Base-by-base conservation (phyloP, 345 rosid species). In the Toxicodendron radicans region DNA sequence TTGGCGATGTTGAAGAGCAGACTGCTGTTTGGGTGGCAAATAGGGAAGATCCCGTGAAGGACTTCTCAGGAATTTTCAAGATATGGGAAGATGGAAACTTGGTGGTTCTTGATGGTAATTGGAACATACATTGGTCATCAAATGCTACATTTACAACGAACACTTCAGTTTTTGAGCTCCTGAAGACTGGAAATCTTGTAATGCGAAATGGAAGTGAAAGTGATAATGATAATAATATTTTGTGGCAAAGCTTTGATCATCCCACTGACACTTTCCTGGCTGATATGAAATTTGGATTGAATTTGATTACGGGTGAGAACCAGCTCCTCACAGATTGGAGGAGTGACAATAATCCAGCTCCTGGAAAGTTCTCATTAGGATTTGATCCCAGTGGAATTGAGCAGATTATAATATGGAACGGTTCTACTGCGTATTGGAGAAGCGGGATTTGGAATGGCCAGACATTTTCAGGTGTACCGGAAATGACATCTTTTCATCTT, bases 361-460 rank as follows among this genome's bases (percentile, higher is more conserved):
- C 72, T 30, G 72, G 72, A 12, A 20, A 16, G 2, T 68, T 27
- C 18, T 51, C 72, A 12, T n/a, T 49, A 24, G 45, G 61, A 1
- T 35, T 68, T 3, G 72, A 52, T 30, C 58, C 58, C 12, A 18
- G 21, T 27, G 61, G 72, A 30, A 27, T 48, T 52, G 43, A 61
- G 5, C 72, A 68, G 45, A 30, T 68, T 10, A n/a, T 52, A 2
- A 56, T 68, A 4, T 56, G 38, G 13, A 7, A 56, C 9, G 60
- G 60, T 18, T 56, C 48, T 0, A 10, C 10, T 7, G 53, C 11
- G 43, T 14, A 27, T 33, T 52, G n/a, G 45, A 53, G 61, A 38
- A 68, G 59, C 24, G 72, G 72, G n/a, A 23, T 33, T 9, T 68
- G 72, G 72, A 68, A 68, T 53, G 72, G 72, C 1, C 33, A 49